A percentile compares a stretch with the other conserved stretches of the same genome.
phyloP scores from a whole-genome alignment of 345 rosid genomes.

The Crucihimalaya himalaica region DNA sequence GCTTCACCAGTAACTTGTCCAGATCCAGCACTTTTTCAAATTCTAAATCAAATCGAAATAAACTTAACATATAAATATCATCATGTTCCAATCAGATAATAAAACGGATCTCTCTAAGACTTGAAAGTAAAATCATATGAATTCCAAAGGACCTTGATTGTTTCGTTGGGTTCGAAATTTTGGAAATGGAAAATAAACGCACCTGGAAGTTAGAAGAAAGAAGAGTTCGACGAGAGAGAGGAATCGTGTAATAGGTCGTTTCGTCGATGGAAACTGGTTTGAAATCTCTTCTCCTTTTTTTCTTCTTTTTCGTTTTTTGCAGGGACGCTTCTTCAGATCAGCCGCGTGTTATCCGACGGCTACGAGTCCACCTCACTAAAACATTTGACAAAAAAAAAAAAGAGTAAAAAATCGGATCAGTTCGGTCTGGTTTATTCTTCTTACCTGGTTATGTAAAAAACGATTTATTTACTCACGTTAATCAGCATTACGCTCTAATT shows the following conservation, averaged over 20 bases:
- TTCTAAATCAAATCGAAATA: constrained; percentile 2
- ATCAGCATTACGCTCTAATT: not conserved
- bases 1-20: constrained; percentile 20
- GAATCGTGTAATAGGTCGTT: constrained; percentile 27
- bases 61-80: not conserved
- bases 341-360: constrained; percentile 41
- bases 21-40: constrained; percentile 21
- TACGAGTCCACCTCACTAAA: constrained; percentile 19
- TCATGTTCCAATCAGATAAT: constrained; percentile 10
- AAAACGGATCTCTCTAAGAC: constrained; percentile 14
- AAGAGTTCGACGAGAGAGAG: constrained; percentile 13
- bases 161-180: not conserved
- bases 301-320: not conserved
- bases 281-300: constrained; percentile 14
- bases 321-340: constrained; percentile 33
- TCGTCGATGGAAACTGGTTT: constrained; percentile 39
- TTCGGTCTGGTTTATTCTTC: constrained; percentile 10
- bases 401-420: not conserved
- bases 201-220: constrained; percentile 9
- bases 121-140: constrained; percentile 1
- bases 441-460: too few species aligned
- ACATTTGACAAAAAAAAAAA: not conserved
- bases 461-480: not conserved
- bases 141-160: not conserved
- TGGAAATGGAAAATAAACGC: not conserved